Evolutionary conservation across 2,329 filamentous ascomycete genomes (phyloP).

Genomic region (Bertia moriformis): DNA sequence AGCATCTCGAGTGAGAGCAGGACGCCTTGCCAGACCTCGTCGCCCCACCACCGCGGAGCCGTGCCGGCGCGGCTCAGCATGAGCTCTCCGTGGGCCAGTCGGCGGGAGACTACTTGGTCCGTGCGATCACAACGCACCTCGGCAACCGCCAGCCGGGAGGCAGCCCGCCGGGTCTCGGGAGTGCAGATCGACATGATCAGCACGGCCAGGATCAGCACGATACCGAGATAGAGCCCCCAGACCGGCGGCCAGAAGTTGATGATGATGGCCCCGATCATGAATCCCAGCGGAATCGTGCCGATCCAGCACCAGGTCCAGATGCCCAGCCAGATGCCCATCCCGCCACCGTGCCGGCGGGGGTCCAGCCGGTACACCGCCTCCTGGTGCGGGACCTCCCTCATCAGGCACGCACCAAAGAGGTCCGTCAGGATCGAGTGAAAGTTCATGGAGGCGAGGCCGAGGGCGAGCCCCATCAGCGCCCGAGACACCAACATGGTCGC

Average conservation of each 20-base stretch:
- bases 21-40: conserved; percentile 61
- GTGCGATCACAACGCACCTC: conserved; percentile 49
- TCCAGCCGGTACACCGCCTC: conserved; percentile 55
- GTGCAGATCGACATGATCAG: conserved; percentile 56
- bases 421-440: conserved; percentile 59
- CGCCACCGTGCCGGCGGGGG: conserved; percentile 60
- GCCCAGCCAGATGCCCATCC: conserved; percentile 67
- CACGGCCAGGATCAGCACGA: conserved; percentile 49
- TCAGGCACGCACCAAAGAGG: conserved; percentile 62
- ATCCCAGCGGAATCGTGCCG: conserved; percentile 57
- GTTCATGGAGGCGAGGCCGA: conserved; percentile 69
- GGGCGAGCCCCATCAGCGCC: conserved; percentile 48
- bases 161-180: conserved; percentile 58
- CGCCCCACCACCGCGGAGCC: conserved; percentile 62
- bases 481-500: conserved; percentile 48
- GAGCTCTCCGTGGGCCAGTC: conserved; percentile 58
- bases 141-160: conserved; percentile 52
- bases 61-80: conserved; percentile 62
- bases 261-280: conserved; percentile 55
- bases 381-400: conserved; percentile 59
- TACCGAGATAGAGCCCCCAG: conserved; percentile 65
- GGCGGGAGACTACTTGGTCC: conserved; percentile 33
- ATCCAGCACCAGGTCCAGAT: conserved; percentile 68
- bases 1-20: conserved; percentile 57
- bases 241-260: conserved; percentile 49